These are phyloP conservation scores for Ceratocystis smalleyi DNA, from an alignment of 2,329 filamentous ascomycete species.

Conservation along the genomic window DNA sequence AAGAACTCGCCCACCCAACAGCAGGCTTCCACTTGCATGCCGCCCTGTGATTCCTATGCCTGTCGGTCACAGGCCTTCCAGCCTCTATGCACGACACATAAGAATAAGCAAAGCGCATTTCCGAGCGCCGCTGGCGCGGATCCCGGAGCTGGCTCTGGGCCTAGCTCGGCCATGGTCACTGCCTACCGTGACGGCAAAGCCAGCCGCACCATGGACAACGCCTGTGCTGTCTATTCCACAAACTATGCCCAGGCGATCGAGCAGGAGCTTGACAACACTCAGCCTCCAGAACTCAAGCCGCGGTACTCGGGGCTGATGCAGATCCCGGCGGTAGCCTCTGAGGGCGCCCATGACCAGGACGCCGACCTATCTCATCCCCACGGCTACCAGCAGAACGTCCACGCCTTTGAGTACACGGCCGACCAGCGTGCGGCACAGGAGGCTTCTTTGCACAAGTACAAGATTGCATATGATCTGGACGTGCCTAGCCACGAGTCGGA, in stretches of 20 bases:
- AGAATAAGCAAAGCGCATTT: background rate
- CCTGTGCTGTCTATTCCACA: background rate
- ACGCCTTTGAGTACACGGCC: conserved; percentile 36
- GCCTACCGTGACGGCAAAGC: background rate
- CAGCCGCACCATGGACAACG: background rate
- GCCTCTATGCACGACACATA: background rate
- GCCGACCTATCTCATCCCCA: conserved; percentile 31
- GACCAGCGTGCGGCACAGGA: conserved; percentile 31
- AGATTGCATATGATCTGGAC: conserved; percentile 19
- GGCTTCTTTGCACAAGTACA: conserved; percentile 22
- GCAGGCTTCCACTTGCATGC: background rate
- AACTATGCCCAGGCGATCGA: background rate
- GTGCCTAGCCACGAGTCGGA: conserved; percentile 30
- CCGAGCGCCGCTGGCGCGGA: background rate
- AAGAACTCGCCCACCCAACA: background rate
- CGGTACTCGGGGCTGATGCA: background rate
- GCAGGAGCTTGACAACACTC: background rate
- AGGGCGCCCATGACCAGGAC: conserved; percentile 28
- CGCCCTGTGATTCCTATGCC: background rate
- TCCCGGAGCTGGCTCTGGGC: background rate
- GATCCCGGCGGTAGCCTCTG: background rate
- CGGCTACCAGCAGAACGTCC: conserved; percentile 41
- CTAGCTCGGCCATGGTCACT: background rate
- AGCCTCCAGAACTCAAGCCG: background rate
- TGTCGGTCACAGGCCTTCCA: background rate